phyloP scores from a whole-genome alignment of 208 protist species.

The Acanthamoeba triangularis region DNA sequence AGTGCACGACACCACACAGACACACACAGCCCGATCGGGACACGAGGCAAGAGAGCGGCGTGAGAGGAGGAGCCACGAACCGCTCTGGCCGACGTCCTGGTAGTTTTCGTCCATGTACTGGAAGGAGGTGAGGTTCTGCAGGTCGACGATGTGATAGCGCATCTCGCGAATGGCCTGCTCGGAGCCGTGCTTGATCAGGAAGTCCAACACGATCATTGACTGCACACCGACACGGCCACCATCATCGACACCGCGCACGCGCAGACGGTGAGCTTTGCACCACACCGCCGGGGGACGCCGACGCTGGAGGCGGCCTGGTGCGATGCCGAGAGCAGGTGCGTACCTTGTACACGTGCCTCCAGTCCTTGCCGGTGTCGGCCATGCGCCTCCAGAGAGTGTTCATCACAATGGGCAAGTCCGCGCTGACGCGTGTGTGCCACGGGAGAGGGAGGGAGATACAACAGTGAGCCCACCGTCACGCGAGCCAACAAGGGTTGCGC shows the following conservation, averaged over 20 bases:
- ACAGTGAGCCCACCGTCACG: neutral
- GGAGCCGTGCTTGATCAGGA: constrained; percentile 3
- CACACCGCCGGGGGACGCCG: neutral
- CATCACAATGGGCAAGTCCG: neutral
- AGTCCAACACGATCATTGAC: constrained; percentile 18
- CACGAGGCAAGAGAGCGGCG: neutral
- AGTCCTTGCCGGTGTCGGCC: neutral
- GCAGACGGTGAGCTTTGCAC: too few species aligned
- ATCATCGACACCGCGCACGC: neutral
- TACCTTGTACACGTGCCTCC: constrained; percentile 54
- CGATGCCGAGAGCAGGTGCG: neutral
- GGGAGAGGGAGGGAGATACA: neutral
- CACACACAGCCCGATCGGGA: neutral
- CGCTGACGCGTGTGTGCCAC: neutral
- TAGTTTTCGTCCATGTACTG: constrained; percentile 28
- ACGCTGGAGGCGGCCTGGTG: neutral
- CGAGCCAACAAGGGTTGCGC: neutral
- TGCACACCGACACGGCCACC: neutral
- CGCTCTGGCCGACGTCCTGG: constrained; percentile 21
- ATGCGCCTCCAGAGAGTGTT: neutral
- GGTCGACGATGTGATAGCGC: neutral
- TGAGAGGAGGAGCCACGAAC: neutral
- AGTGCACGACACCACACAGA: too few species aligned
- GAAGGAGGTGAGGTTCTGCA: constrained; percentile 7
- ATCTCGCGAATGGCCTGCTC: constrained; percentile 35